Conservation (phyloP, 108 stramenopile species). For the Poteriospumella lacustris region DNA sequence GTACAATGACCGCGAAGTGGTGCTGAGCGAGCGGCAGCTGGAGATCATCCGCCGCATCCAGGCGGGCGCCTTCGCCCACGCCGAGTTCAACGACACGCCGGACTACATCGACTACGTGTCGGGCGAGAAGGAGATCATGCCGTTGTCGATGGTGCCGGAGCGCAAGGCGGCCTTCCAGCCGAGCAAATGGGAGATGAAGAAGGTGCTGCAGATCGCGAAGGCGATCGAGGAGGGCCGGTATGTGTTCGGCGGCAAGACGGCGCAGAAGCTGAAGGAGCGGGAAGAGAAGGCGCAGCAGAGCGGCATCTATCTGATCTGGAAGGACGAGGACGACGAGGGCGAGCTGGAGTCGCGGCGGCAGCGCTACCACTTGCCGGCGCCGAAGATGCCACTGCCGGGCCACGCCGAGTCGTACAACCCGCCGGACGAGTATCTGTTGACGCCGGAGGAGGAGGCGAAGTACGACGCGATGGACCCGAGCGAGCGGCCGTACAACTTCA, state of each 20-base stretch:
- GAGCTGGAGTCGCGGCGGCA: slow-evolving; percentile 73
- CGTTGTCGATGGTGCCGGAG: slow-evolving; percentile 72
- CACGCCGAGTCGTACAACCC: slow-evolving; percentile 94
- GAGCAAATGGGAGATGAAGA: slow-evolving; percentile 64
- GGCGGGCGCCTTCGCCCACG: slow-evolving; percentile 87
- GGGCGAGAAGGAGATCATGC: slow-evolving; percentile 70
- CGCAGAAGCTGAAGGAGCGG: slow-evolving; percentile 48
- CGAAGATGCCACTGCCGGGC: slow-evolving; percentile 90
- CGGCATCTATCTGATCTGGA: slow-evolving; percentile 80
- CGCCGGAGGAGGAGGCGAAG: slow-evolving; percentile 78
- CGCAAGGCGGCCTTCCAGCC: slow-evolving; percentile 59
- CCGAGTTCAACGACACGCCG: slow-evolving; percentile 81
- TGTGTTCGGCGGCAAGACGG: slow-evolving; percentile 66
- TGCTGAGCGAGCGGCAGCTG: slow-evolving; percentile 76
- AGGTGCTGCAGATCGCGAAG: slow-evolving; percentile 60
- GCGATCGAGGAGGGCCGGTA: slow-evolving; percentile 79
- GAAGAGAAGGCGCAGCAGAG: slow-evolving; percentile 61
- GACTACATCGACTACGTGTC: slow-evolving; percentile 90
- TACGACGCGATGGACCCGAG: slow-evolving; percentile 80
- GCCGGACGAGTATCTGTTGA: slow-evolving; percentile 90
- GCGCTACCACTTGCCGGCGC: slow-evolving; percentile 89
- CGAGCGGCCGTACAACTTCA: slow-evolving; percentile 81
- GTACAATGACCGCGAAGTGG: slow-evolving; percentile 79
- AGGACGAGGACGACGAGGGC: slow-evolving; percentile 80
- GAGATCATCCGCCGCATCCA: slow-evolving; percentile 86